Evolutionary conservation across 148 eudicot species (phyloP), one percentile per base, ranked within the genome.

Genomic region (Agrostemma githago): DNA sequence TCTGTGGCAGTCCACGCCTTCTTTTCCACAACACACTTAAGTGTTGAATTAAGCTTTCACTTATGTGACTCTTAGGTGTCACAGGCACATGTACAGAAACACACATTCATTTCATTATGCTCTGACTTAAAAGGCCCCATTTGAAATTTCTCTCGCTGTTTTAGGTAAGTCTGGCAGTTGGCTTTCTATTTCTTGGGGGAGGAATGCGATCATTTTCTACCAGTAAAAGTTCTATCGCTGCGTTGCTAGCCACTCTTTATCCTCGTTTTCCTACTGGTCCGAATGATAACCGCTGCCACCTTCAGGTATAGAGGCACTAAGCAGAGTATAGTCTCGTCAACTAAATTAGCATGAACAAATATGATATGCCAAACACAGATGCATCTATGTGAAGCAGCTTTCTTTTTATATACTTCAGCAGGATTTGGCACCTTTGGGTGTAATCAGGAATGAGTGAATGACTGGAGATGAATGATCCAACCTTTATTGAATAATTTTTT

Each of bases 191-290:
- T 82, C 92, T 95, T 83, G 99, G 97, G 57, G 92, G 94, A 78
- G 99, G 99, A 76, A 92, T 88, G 97, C 82, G 84, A 74, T 84
- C 99, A 15, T 92, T 95, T 87, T 92, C 97, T 16, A 92, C 96
- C 73, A 83, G 86, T 84, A 92, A 85, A 73, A 86, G 84, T 80
- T 84, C 96, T 76, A 83, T 92, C 80, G 97, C 97, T 63, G 87
- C 86, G 43, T 84, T 92, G 85, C 75, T 95, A 54, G 86, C 90
- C 76, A 86, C 97, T 62, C 80, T 95, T 60, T 95, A 95, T 90
- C 98, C 98, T 15, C 97, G 97, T 72, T 89, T 95, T 70, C 98
- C 98, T 19, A 86, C 87, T 16, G 97, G 97, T 72, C 96, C 97
- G 66, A 90, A 92, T 87, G 98, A 95, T 76, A 95, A 95, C 76